Conservation (phyloP, 2,329 filamentous ascomycete species). For the Neofusicoccum cordaticola region DNA sequence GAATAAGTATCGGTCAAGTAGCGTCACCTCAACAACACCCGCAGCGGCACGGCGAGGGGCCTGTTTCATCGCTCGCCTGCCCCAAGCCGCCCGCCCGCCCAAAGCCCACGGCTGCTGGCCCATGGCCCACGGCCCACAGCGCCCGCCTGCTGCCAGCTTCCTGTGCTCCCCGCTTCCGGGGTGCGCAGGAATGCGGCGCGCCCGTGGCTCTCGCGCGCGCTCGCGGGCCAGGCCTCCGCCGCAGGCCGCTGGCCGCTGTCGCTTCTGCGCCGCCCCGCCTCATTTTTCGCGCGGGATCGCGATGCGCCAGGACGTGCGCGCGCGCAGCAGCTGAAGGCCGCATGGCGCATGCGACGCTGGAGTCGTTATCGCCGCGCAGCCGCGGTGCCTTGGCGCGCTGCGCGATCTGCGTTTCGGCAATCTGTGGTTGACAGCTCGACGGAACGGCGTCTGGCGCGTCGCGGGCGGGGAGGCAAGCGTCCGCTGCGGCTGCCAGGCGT, state of each 20-base stretch:
- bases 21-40: background rate
- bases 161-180: background rate
- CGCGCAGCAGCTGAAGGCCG: background rate
- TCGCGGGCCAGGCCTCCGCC: background rate
- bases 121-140: background rate
- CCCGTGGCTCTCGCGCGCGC: background rate
- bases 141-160: background rate
- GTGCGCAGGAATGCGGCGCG: background rate
- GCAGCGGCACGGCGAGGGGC: constrained; percentile 7
- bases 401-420: constrained; percentile 10
- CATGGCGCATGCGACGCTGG: constrained; percentile 6
- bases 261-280: background rate
- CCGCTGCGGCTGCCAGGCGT: background rate
- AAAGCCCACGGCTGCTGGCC: background rate
- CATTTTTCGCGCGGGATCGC: background rate
- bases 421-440: background rate
- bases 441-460: background rate
- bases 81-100: background rate
- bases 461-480: background rate
- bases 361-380: constrained; percentile 1
- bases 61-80: background rate
- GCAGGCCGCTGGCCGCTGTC: no score
- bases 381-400: background rate
- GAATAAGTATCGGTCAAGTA: constrained; percentile 1
- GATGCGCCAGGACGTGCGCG: background rate